Base-by-base conservation (phyloP, 202 grass and related monocot species). In the Dendrocalamus latiflorus region DNA sequence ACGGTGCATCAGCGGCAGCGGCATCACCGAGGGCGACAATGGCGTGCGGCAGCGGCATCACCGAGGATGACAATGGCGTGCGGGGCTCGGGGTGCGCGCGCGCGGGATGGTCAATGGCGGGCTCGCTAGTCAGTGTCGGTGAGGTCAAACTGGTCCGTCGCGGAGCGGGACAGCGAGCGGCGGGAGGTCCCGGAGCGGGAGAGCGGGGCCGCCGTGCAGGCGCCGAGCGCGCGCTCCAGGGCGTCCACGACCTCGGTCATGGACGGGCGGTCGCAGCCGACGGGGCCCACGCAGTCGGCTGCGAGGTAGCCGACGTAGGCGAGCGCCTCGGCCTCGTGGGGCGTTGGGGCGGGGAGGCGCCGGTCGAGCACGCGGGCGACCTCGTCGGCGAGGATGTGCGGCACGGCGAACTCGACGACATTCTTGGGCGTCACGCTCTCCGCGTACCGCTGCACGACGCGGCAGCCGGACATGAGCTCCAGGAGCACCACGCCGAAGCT, bases 401-500 rank as follows among this genome's bases (percentile, higher is more conserved):
- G 94, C 64, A 97, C 82, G 1, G 91, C 74, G 88, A 91, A 97
- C 68, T 97, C 89, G 7, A 97, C 91, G 0, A 97, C 91, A 75
- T 97, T 97, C 86, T 87, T 90, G 55, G 94, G 94, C 11, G 94
- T 94, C 21, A 87, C 94, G 81, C 94, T 89, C 74, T 97, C 91
- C 20, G 74, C 86, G 75, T 94, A 94, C 30, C 87, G 73, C 84
- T 94, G 84, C 72, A 98, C 91, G 26, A 94, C 95, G 38, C 88
- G 89, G 68, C 88, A 90, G 4, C 95, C 95, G 1, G 95, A 91
- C 65, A 97, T 70, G 41, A 97, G 87, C 79, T 97, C 94, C 11
- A 73, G 76, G 2, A 97, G 89, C 34, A 94, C 89, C 8, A 94
- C 54, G 4, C 83, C 83, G 0, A 90, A 94, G 39, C 90, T 94